Base-by-base conservation (phyloP, 192 early-diverging fungal species). In the Coemansia sp. region DNA sequence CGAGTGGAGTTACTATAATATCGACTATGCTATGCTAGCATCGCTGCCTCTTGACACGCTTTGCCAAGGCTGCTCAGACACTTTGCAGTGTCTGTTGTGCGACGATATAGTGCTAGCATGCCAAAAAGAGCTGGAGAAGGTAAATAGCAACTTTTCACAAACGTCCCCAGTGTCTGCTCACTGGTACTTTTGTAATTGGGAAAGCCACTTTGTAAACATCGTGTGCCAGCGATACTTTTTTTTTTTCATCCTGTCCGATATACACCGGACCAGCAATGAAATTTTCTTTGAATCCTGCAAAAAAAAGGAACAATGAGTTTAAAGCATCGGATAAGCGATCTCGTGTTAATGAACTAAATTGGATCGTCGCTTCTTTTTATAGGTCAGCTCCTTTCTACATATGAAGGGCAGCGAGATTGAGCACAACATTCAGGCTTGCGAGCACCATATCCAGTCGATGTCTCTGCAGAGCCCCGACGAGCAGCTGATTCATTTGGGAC, bases 1-100 rank as follows among this genome's bases (percentile, higher is more conserved):
- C 39, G 73, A 77, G 47, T 77, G 73, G 73, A 36, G 55, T 23
- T 63, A 63, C 60, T 77, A 77, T 59, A 60, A 66, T 51, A 54
- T 66, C 48, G 44, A 67, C 67, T 70, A 63, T 40, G 35, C 36
- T 20, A 50, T 19, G 13, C 63, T 77, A 9, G 47, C 63, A 1
- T 18, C 43, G 16, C 57, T 61, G 8, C 23, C 68, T 11, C 48
- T 69, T 2, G 50, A 40, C 19, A 23, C 28, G 6, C 33, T 14
- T 19, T 64, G 67, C 37, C n/a, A 10, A 11, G 65, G 72, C 37
- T 35, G 37, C 42, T 21, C 39, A 21, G 42, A 18, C 38, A 4
- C 45, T 9, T 26, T 19, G 2, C 58, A 23, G 14, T 63, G 65
- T 54, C 6, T 1, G 11, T 52, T 33, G 33, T 77, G 73, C 46